These are phyloP conservation scores for Dionaea muscipula DNA, from an alignment of 179 eudicot genomes.

Conservation along the genomic window DNA sequence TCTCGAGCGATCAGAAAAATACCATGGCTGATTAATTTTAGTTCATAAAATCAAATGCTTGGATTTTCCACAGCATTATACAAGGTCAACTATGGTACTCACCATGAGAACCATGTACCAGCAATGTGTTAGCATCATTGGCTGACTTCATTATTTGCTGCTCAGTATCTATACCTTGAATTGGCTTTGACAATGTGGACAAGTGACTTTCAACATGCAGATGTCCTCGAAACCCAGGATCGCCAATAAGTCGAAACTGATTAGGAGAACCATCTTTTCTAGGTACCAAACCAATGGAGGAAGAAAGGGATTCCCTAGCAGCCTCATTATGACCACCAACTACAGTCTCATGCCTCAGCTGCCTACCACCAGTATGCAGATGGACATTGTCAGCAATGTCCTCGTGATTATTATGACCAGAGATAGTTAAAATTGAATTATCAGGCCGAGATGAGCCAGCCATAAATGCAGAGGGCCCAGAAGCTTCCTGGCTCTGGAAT, in stretches of 20 bases:
- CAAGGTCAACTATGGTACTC: slow-evolving; percentile 13
- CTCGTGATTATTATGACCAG: slow-evolving; percentile 20
- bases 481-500: slow-evolving; percentile 25
- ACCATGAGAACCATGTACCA: slow-evolving; percentile 29
- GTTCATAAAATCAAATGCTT: too few relatives aligned
- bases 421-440: slow-evolving; percentile 28
- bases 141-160: slow-evolving; percentile 20
- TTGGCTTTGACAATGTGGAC: slow-evolving; percentile 41
- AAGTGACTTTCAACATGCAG: slow-evolving; percentile 28
- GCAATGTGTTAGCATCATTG: slow-evolving; percentile 28
- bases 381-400: slow-evolving; percentile 19
- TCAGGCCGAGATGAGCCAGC: slow-evolving; percentile 23
- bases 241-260: slow-evolving; percentile 30
- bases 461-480: slow-evolving; percentile 29
- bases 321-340: slow-evolving; percentile 25
- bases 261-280: slow-evolving; percentile 29
- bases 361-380: slow-evolving; percentile 32
- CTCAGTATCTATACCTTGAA: slow-evolving; percentile 29
- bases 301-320: slow-evolving; percentile 24
- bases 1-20: slow-evolving; percentile 20
- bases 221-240: slow-evolving; percentile 25
- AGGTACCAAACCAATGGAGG: slow-evolving; percentile 24
- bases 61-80: too few relatives aligned
- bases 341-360: slow-evolving; percentile 43
- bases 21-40: too few relatives aligned